phyloP scores from a whole-genome alignment of 176 grass and related monocot species.

The Pharus latifolius region DNA sequence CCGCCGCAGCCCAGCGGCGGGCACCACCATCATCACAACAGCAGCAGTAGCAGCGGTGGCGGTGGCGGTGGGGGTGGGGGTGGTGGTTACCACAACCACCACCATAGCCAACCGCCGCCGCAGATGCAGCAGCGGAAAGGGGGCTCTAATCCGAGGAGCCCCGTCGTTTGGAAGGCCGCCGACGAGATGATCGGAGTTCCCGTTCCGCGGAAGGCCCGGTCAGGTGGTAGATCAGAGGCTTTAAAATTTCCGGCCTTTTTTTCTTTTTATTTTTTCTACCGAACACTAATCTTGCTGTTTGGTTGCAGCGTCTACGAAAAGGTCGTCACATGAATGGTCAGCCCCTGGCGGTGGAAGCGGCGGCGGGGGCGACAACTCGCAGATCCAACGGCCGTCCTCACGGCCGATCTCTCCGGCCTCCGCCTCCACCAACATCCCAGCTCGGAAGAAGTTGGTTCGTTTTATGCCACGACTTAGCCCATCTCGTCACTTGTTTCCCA shows the following conservation, averaged over 20 bases:
- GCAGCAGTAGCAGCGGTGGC: constrained; percentile 32
- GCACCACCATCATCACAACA: constrained; percentile 32
- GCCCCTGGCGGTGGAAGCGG: constrained; percentile 35
- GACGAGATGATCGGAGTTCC: constrained; percentile 98
- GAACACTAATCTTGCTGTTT: constrained; percentile 6
- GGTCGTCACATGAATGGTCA: constrained; percentile 68
- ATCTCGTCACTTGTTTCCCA: background rate
- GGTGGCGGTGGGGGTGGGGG: constrained; percentile 32
- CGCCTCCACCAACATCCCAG: constrained; percentile 36
- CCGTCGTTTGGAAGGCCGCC: constrained; percentile 46
- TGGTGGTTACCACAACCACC: constrained; percentile 44
- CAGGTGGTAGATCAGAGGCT: constrained; percentile 29
- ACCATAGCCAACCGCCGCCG: constrained; percentile 31
- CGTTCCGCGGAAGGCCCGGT: constrained; percentile 87
- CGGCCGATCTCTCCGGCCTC: constrained; percentile 77
- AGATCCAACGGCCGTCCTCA: constrained; percentile 65
- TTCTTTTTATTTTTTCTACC: background rate
- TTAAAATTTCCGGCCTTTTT: background rate
- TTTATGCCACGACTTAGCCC: background rate
- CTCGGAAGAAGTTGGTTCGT: constrained; percentile 76
- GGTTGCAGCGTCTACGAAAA: constrained; percentile 54
- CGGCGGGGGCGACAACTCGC: constrained; percentile 30
- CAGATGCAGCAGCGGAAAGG: constrained; percentile 55
- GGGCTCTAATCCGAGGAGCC: constrained; percentile 34
- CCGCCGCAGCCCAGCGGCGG: constrained; percentile 31